These are phyloP conservation scores for Chaetomium sp. DNA, from an alignment of 2,329 filamentous ascomycete species.

Conservation along the genomic window DNA sequence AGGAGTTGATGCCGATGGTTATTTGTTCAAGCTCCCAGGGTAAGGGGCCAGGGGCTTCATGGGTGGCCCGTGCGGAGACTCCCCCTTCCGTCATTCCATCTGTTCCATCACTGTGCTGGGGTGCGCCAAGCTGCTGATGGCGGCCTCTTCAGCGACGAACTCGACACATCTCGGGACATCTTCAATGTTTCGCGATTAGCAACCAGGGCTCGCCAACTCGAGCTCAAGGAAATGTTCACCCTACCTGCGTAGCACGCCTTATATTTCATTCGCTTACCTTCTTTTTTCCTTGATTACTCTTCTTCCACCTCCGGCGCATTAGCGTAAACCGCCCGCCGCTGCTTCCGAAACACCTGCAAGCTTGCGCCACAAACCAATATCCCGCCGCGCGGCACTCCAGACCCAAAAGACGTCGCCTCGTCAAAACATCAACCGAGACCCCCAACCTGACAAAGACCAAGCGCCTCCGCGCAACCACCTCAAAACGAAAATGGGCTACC, in stretches of 20 bases:
- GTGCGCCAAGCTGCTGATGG: constrained; percentile 10
- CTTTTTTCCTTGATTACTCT: not conserved
- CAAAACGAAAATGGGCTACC: constrained; percentile 60
- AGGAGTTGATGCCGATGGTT: no score
- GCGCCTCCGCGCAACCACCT: not conserved
- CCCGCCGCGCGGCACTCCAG: not conserved
- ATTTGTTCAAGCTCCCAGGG: no score
- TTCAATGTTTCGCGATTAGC: constrained; percentile 18
- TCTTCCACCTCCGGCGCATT: constrained; percentile 11
- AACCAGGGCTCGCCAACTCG: constrained; percentile 12
- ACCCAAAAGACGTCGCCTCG: not conserved
- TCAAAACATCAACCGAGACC: not conserved
- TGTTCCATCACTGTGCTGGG: no score
- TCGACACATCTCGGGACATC: constrained; percentile 8
- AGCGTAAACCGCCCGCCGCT: constrained; percentile 12
- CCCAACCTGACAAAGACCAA: not conserved
- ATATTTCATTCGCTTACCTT: constrained; percentile 23
- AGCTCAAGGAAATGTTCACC: constrained; percentile 18
- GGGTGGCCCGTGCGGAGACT: constrained; percentile 21
- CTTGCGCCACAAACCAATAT: constrained; percentile 1
- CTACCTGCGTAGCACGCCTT: constrained; percentile 4
- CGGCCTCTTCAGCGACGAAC: constrained; percentile 16
- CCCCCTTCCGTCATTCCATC: constrained; percentile 21
- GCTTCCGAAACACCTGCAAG: constrained; percentile 9
- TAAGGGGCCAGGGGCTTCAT: no score